Percentiles rank a stretch among this genome's conserved stretches.
phyloP scores from a whole-genome alignment of 805 yeast genomes.

The Candida koratica region DNA sequence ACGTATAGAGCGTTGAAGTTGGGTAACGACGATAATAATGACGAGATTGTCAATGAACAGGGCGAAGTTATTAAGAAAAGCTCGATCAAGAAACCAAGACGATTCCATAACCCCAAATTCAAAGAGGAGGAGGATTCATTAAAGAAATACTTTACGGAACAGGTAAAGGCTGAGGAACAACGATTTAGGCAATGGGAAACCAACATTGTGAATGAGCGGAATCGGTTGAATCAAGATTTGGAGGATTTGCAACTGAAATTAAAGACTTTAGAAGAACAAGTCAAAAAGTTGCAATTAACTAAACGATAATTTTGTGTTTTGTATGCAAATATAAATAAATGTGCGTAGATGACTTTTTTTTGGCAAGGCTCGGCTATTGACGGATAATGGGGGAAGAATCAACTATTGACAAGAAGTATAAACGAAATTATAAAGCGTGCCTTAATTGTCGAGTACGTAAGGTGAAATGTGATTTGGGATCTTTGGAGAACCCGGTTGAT shows the following conservation, averaged over 20 bases:
- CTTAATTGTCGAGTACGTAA: conserved; percentile 79
- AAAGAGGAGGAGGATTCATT: conserved; percentile 94
- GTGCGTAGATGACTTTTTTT: not conserved
- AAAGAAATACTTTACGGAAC: conserved; percentile 93
- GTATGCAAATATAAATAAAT: conserved; percentile 4
- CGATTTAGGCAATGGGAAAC: conserved; percentile 99
- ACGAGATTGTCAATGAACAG: conserved; percentile 27
- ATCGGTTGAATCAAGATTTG: conserved; percentile 87
- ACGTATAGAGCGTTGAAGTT: conserved; percentile 70
- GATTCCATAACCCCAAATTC: conserved; percentile 78
- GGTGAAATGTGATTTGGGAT: conserved; percentile 82
- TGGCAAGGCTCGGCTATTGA: conserved; percentile 10
- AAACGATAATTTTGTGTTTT: conserved; percentile 18
- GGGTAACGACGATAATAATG: conserved; percentile 37
- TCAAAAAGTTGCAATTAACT: conserved; percentile 49
- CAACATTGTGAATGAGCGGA: conserved; percentile 91
- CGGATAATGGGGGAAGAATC: conserved; percentile 5
- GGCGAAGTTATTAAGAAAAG: conserved; percentile 30
- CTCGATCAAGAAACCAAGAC: conserved; percentile 47
- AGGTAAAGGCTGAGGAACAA: conserved; percentile 91
- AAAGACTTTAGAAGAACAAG: conserved; percentile 71
- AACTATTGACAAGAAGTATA: conserved; percentile 31
- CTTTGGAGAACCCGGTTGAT: conserved; percentile 61
- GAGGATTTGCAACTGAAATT: conserved; percentile 81
- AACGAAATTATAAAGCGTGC: conserved; percentile 78